A percentile compares a stretch with the other conserved stretches of the same genome.
phyloP scores from a whole-genome alignment of 228 moss, liverwort and hornwort species.

The Sphagnum magellanicum region DNA sequence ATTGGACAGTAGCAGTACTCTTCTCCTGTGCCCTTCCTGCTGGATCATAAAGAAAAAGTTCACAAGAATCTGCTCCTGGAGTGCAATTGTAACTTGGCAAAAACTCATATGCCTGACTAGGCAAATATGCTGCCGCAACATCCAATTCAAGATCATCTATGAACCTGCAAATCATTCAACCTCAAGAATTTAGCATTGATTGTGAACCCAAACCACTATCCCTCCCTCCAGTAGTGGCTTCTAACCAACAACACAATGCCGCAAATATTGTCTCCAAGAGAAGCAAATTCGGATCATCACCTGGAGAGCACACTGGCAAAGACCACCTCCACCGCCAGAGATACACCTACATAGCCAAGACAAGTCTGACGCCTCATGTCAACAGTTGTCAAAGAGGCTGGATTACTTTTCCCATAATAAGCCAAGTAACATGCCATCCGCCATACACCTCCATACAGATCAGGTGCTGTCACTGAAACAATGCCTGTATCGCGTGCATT shows the following conservation, averaged over 20 bases:
- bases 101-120: neutral
- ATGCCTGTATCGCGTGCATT: neutral
- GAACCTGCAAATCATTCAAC: neutral
- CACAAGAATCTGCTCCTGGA: neutral
- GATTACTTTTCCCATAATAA: slow-evolving; percentile 12
- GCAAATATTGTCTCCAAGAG: neutral
- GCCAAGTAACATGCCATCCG: slow-evolving; percentile 24
- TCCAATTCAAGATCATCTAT: slow-evolving; percentile 15
- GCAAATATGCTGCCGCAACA: slow-evolving; percentile 12
- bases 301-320: slow-evolving; percentile 11
- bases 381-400: slow-evolving; percentile 3
- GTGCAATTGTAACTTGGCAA: slow-evolving; percentile 18
- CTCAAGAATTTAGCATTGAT: neutral
- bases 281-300: slow-evolving; percentile 2
- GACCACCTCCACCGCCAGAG: slow-evolving; percentile 19
- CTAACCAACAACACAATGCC: neutral
- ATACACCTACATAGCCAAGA: slow-evolving; percentile 26
- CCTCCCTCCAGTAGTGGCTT: neutral
- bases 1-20: slow-evolving; percentile 5
- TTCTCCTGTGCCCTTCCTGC: neutral
- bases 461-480: slow-evolving; percentile 1
- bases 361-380: slow-evolving; percentile 11
- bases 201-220: neutral
- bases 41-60: slow-evolving; percentile 19
- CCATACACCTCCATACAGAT: slow-evolving; percentile 14